Evolutionary conservation across 2,329 filamentous ascomycete genomes (phyloP).

Genomic region (Calonectria leucothoes): DNA sequence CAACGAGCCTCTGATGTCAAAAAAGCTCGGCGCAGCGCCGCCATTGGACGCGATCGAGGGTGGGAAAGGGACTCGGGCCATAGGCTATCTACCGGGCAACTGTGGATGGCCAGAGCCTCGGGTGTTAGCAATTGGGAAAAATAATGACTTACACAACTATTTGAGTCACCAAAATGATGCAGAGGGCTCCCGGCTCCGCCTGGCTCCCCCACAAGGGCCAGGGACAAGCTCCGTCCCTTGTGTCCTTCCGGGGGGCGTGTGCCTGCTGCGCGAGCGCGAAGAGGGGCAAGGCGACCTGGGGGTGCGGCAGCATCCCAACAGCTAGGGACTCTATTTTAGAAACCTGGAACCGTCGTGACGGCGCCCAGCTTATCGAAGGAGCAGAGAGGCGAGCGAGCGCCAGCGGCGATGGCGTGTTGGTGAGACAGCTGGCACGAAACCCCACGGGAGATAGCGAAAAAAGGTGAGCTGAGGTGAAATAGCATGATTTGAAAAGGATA

Average conservation of each 20-base stretch:
- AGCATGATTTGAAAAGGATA: neutral
- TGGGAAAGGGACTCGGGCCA: neutral
- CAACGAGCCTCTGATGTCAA: neutral
- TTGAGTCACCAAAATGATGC: slow-evolving; percentile 20
- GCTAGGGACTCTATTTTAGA: slow-evolving; percentile 19
- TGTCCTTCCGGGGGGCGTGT: neutral
- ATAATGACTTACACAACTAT: slow-evolving; percentile 25
- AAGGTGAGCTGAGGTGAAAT: neutral
- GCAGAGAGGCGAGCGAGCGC: neutral
- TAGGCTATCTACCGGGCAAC: slow-evolving; percentile 23
- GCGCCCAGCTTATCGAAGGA: slow-evolving; percentile 3
- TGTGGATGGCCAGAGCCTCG: slow-evolving; percentile 13
- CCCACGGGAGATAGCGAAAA: neutral
- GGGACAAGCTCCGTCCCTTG: neutral
- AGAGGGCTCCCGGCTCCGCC: neutral
- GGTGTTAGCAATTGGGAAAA: slow-evolving; percentile 25
- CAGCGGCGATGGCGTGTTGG: neutral
- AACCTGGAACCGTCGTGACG: slow-evolving; percentile 8
- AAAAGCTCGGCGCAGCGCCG: neutral
- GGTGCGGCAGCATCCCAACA: neutral
- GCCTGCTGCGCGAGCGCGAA: neutral
- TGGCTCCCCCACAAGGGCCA: slow-evolving; percentile 11
- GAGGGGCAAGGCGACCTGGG: neutral
- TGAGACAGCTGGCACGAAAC: neutral
- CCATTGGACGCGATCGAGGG: neutral